Base-by-base conservation (phyloP, 345 rosid species). In the Aethionema arabicum region DNA sequence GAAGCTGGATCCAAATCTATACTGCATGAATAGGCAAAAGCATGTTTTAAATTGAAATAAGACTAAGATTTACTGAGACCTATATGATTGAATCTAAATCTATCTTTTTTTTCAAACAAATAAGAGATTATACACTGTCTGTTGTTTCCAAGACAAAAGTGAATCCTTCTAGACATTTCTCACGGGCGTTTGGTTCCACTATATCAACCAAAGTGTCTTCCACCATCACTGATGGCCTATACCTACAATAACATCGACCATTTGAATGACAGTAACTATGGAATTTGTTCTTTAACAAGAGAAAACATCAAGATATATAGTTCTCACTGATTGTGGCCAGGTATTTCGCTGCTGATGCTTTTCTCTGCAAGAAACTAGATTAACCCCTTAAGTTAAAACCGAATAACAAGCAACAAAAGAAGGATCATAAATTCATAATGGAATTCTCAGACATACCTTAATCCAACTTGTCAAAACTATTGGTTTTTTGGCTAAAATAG, bases 301-400 rank as follows among this genome's bases (percentile, higher is more conserved):
- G 8, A 70, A 64, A 60, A 56, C 36, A 35, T 44, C 42, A 63
- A 75, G 67, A 61, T 13, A 42, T 55, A 41, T 5, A 3, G 5
- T 63, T 85, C 96, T 86, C 81, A 91, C 98, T 48, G 72, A 40
- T 51, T 79, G 77, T 70, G 75, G 70, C 81, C 76, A 56, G 96
- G 98, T 66, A 91, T 65, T 68, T 86, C 90, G 59, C 75, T 75
- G 66, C 69, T 32, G 67, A 91, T 79, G 54, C 69, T 37, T 82
- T 79, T 83, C 61, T 74, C 98, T 70, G 88, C 87, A 53, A 86
- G 53, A 76, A 75, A 72, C 98, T 91, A 74, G 74, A 75, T 13
- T 65, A 48, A 77, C 63, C 16, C 50, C 46, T 73, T 27, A 35
- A 68, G 54, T 74, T 57, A 81, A 56, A 51, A 29, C 14, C 51